Evolutionary conservation across 2,329 filamentous ascomycete genomes (phyloP), one percentile per base, ranked within the genome.

Genomic region (Colletotrichum chrysophilum): DNA sequence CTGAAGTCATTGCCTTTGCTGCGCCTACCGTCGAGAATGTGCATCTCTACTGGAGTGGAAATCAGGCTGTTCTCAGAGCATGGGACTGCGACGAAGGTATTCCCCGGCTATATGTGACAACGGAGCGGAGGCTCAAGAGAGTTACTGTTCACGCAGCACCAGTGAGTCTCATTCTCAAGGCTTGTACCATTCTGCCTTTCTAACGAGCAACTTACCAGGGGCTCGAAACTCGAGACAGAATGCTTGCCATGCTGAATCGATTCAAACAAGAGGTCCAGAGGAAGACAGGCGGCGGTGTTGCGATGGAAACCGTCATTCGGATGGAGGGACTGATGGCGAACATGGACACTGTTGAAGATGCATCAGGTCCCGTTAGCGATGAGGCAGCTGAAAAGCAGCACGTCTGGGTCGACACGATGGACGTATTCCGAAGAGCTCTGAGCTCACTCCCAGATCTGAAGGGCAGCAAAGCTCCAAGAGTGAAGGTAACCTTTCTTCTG

Each of bases 191-290:
- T 56, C 5, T 24, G 14, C 1, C 13, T 26, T 56, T 28, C 55
- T 58, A 0, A 24, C 16, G 0, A 2, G 12, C 13, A 5, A 4
- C 4, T 14, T 1, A 10, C 0, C 5, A 58, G 55, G 55, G 55
- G 16, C 21, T 58, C 55, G 55, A 58, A 18, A 58, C 14, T 28
- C 21, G 26, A 28, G 26, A 58, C 21, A 58, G 21, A 3, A 58
- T 58, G 55, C 13, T 26, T 26, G 55, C 55, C 0, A 58, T 58
- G 26, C 8, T 58, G 13, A 58, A 28, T 10, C 21, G 24, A 16
- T 58, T 58, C 24, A 58, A 58, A 16, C 55, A 58, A 28, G 21
- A 58, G 4, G 14, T 58, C 2, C 21, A 24, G 13, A 18, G 24
- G 12, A 58, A 58, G 16, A 58, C 26, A 0, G 55, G 24, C 26